phyloP scores from a whole-genome alignment of 306 rosid genomes.

The Cicer pinnatifidum region DNA sequence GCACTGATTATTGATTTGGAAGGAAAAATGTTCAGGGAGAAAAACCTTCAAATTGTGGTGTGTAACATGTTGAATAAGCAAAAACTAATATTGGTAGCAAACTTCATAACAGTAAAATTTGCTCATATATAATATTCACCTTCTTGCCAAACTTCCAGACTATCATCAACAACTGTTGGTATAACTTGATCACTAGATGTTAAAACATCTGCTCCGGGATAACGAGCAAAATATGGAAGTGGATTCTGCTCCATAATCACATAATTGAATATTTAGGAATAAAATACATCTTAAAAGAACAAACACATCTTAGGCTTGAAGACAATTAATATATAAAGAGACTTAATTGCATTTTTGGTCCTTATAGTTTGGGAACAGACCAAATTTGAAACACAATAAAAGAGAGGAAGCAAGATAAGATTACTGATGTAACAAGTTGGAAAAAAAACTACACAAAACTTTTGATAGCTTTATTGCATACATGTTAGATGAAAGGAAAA shows the following conservation, averaged over 20 bases:
- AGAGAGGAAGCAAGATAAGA: not conserved
- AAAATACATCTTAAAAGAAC: slow-evolving; percentile 34
- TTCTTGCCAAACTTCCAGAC: slow-evolving; percentile 80
- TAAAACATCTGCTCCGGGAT: slow-evolving; percentile 91
- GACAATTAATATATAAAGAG: not conserved
- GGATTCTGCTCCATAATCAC: slow-evolving; percentile 81
- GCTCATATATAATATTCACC: slow-evolving; percentile 58
- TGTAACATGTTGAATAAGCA: not conserved
- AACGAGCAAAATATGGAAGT: slow-evolving; percentile 90
- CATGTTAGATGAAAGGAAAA: not conserved
- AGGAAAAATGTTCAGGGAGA: no score
- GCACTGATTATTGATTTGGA: not conserved
- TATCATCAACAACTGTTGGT: slow-evolving; percentile 91
- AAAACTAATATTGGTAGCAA: not conserved
- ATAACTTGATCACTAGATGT: slow-evolving; percentile 93
- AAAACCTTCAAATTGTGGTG: no score
- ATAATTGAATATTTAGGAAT: slow-evolving; percentile 39
- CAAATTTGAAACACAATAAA: not conserved
- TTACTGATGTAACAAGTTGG: slow-evolving; percentile 21
- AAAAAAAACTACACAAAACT: slow-evolving; percentile 14
- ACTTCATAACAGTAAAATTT: slow-evolving; percentile 10
- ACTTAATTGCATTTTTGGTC: not conserved
- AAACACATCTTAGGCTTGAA: slow-evolving; percentile 11
- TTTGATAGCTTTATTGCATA: slow-evolving; percentile 10
- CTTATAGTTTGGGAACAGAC: not conserved